Evolutionary conservation across 1,284 basidiomycete genomes (phyloP).

Genomic region (Cryptococcus sp.): DNA sequence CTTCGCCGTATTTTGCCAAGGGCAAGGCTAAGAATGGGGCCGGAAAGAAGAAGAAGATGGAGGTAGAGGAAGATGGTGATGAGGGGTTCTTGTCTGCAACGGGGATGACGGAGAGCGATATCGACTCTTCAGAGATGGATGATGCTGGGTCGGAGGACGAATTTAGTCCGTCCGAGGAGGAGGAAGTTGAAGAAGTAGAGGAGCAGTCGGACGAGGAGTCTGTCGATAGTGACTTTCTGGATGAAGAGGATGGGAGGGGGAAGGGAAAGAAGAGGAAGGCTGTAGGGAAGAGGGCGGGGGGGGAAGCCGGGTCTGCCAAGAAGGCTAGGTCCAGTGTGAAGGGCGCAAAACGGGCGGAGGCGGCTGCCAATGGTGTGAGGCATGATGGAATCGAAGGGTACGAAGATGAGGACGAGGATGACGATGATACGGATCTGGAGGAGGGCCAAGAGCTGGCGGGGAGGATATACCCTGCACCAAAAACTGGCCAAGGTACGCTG

Average conservation of each 20-base stretch:
- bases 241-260: constrained; percentile 17
- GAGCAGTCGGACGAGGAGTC: constrained; percentile 25
- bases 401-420: constrained; percentile 38
- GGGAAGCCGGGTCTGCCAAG: background rate
- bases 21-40: constrained; percentile 1
- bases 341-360: constrained; percentile 2
- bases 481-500: constrained; percentile 66
- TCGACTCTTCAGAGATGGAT: constrained; percentile 17
- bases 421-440: constrained; percentile 61
- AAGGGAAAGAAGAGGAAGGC: constrained; percentile 20
- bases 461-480: constrained; percentile 62
- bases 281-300: background rate
- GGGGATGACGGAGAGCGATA: constrained; percentile 32
- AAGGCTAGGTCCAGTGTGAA: background rate
- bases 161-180: constrained; percentile 25
- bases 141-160: constrained; percentile 30
- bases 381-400: constrained; percentile 36
- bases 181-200: constrained; percentile 14
- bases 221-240: constrained; percentile 26
- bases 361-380: background rate
- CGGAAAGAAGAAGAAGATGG: background rate
- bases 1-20: constrained; percentile 18
- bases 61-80: constrained; percentile 9
- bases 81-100: constrained; percentile 19
- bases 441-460: constrained; percentile 53